Evolutionary conservation across 306 rosid species (phyloP), one percentile per base, ranked within the genome.

Genomic region (Vicia faba): DNA sequence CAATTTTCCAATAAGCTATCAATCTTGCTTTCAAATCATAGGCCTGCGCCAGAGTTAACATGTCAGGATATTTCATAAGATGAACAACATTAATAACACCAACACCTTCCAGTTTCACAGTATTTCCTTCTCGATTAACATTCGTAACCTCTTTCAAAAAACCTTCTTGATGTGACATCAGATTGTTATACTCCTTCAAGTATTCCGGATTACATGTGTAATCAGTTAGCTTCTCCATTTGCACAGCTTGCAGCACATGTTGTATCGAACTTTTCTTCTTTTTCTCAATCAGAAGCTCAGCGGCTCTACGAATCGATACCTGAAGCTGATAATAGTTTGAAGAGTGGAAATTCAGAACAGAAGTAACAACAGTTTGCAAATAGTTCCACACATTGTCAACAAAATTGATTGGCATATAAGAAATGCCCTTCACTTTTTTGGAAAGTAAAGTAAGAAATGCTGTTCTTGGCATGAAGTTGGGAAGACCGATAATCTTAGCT

Each of bases 1-100:
- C 91, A 5, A 83, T 73, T 26, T 61, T 81, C 95, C 95, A 88
- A 2, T 84, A 83, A 0, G 95, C 76, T 0, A 69, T 68, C 64
- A 84, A 71, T 2, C 89, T 70, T 33, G 79, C 76, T 41, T 80
- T 80, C 58, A 84, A 7, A 12, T 88, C 95, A 57, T 57, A 85
- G 0, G 91, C 84, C 29, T 85, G 84, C 5, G 2, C 82, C 25
- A 83, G 84, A 12, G 3, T 28, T 2, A 83, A 53, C n/a, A 62
- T 8, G 0, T 1, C 10, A 0, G 0, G 45, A 53, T 75, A 33
- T 0, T 55, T 1, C 51, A 75, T 44, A 16, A 85, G 10, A 15
- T 16, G 16, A 15, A 0, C 45, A 13, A 83, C 69, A 1, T 80
- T 79, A 2, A 84, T 56, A 0, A 18, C 15, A 0, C 91, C 89